Evolutionary conservation across 306 rosid genomes (phyloP).

Genomic region (Rubus idaeus): DNA sequence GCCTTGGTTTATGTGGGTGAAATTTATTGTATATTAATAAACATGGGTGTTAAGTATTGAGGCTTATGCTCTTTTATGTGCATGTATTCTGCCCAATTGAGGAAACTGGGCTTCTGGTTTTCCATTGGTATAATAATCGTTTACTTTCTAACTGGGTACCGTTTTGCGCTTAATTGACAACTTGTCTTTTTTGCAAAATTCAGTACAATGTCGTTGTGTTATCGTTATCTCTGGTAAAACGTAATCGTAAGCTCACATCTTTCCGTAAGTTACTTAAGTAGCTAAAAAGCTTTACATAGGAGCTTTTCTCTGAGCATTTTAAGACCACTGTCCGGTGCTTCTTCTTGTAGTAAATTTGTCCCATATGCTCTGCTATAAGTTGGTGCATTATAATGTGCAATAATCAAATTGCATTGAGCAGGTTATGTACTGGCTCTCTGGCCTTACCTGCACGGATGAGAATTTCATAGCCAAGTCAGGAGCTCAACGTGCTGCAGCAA

Average conservation of each 20-base stretch:
- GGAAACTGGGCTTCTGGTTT: not conserved
- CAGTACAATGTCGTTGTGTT: not conserved
- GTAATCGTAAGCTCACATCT: not conserved
- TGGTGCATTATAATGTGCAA: constrained; percentile 7
- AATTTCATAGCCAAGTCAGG: constrained; percentile 76
- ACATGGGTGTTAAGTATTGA: not conserved
- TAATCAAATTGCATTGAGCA: constrained; percentile 24
- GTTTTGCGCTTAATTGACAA: not conserved
- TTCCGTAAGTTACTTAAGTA: not conserved
- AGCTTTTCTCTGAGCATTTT: not conserved
- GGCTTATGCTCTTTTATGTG: not conserved
- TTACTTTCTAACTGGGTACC: not conserved
- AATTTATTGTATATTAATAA: not conserved
- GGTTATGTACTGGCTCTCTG: constrained; percentile 92
- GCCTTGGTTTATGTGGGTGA: not conserved
- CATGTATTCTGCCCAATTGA: not conserved
- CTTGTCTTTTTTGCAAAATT: not conserved
- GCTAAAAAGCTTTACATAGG: not conserved
- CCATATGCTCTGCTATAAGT: not conserved
- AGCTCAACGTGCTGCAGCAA: constrained; percentile 80
- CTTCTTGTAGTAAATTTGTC: not conserved
- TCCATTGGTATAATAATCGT: not conserved
- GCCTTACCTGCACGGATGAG: constrained; percentile 86
- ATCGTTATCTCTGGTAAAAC: too few species aligned
- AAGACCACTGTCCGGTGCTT: not conserved